These are phyloP conservation scores for Fusarium phyllophilum DNA, from an alignment of 2,329 filamentous ascomycete genomes.

Conservation along the genomic window DNA sequence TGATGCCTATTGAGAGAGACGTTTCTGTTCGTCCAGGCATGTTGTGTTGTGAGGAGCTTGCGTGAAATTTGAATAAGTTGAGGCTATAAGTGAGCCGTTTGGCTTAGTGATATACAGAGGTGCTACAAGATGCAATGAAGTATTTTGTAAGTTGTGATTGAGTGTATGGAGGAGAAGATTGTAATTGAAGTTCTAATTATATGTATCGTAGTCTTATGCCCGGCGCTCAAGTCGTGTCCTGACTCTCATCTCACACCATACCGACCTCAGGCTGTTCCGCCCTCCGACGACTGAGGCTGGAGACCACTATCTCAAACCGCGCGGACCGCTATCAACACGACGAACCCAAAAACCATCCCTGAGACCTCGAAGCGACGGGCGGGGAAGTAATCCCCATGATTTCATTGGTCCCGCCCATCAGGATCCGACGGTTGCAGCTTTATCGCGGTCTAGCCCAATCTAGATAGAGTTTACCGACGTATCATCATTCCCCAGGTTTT, in stretches of 20 bases:
- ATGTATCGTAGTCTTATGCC: background rate
- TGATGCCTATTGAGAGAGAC: conserved; percentile 37
- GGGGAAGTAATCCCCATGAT: background rate
- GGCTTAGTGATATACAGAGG: background rate
- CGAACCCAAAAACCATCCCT: background rate
- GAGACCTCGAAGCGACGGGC: background rate
- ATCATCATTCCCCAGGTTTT: conserved; percentile 2
- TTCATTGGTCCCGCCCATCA: background rate
- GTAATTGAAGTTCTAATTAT: background rate
- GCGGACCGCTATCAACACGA: conserved; percentile 13
- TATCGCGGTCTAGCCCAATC: conserved; percentile 3
- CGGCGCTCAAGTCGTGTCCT: background rate
- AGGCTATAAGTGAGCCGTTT: background rate
- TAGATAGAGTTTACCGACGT: conserved; percentile 1
- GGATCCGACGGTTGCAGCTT: conserved; percentile 19
- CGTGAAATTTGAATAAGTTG: no score
- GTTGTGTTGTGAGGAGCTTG: background rate
- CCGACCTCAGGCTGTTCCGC: background rate
- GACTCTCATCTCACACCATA: background rate
- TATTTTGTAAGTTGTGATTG: background rate
- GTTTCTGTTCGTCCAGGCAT: conserved; percentile 15
- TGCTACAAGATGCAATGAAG: background rate
- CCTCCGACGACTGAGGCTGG: background rate
- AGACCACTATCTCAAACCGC: background rate
- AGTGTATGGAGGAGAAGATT: background rate